Evolutionary conservation across 345 rosid genomes (phyloP), one percentile per base, ranked within the genome.

Genomic region (Salix koriyanagi): DNA sequence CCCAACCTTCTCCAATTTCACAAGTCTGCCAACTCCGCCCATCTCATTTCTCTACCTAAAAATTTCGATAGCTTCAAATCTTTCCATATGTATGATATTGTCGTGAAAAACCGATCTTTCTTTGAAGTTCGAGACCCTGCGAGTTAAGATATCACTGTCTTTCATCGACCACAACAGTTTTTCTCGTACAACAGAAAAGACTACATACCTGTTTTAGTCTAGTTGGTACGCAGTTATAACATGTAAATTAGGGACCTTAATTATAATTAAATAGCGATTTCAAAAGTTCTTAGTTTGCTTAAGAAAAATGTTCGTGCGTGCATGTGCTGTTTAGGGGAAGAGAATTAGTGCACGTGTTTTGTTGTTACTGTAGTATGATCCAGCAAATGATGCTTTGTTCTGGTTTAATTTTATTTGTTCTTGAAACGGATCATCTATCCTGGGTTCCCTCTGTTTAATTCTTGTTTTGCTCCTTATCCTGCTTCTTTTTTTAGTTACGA

Each of bases 11-110:
- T 88, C n/a, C 94, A 90, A 58, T 90, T 88, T 80, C 94, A 90
- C 82, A 86, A 79, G 74, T 87, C 91, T 0, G 83, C 86, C 4
- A 18, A 70, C 79, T 84, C 89, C 0, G 72, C 85, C 15, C 87
- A 88, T 72, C 87, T 90, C 66, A 86, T 90, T 34, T 90, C 94
- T 13, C 83, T 90, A 11, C 94, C 94, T 10, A 32, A 5, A 2
- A 61, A 81, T 23, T 90, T 88, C 75, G 67, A 80, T 78, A 36
- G 77, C 79, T 74, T 90, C 72, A 86, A 69, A 70, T 32, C 87
- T 37, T 23, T 82, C 26, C 90, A 90, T 54, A 87, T 90, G 91
- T 90, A 87, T 32, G 94, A 90, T 76, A 86, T 90, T 74, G 94
- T 90, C 65, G 91, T 90, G 41, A 88, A 90, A 83, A 90, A 88